Conservation (phyloP, 2,329 filamentous ascomycete species). For the Uncinocarpus reesii region DNA sequence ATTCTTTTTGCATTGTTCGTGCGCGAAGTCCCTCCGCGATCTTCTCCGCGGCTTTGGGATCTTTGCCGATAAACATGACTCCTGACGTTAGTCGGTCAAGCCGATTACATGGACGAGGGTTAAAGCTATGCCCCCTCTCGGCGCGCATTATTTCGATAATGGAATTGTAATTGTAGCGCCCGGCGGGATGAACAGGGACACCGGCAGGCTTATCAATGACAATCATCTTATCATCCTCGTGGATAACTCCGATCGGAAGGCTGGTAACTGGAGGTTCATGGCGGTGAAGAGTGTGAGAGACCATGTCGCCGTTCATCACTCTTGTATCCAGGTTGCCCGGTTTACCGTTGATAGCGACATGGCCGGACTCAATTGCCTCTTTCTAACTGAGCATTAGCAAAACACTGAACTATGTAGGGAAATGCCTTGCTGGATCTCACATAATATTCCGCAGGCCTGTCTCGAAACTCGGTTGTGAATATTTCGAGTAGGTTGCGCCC, state of each 20-base stretch:
- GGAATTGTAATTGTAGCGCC: conserved; percentile 91
- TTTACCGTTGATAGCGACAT: conserved; percentile 70
- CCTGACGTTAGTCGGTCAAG: conserved; percentile 88
- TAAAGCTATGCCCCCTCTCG: conserved; percentile 51
- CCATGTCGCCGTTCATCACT: conserved; percentile 78
- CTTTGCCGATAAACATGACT: conserved; percentile 96
- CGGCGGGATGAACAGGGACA: conserved; percentile 88
- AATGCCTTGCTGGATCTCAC: conserved; percentile 35
- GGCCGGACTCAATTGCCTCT: conserved; percentile 67
- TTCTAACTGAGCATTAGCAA: conserved; percentile 35
- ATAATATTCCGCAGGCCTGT: conserved; percentile 79
- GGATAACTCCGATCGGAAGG: conserved; percentile 67
- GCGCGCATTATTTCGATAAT: conserved; percentile 86
- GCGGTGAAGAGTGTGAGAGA: conserved; percentile 87
- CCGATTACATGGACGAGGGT: conserved; percentile 72
- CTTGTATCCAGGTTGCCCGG: conserved; percentile 56
- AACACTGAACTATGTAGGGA: not conserved
- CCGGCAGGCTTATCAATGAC: conserved; percentile 96
- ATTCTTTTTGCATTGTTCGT: conserved; percentile 86
- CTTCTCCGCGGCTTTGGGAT: conserved; percentile 63
- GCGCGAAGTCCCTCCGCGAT: conserved; percentile 66
- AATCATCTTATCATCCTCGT: conserved; percentile 86
- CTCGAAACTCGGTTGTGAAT: conserved; percentile 84
- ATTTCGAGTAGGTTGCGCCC: conserved; percentile 72
- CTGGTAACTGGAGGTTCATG: conserved; percentile 90